Percentiles rank a stretch among this genome's conserved stretches.
phyloP scores from a whole-genome alignment of 148 eudicot genomes.

The Rhododendron henanense region DNA sequence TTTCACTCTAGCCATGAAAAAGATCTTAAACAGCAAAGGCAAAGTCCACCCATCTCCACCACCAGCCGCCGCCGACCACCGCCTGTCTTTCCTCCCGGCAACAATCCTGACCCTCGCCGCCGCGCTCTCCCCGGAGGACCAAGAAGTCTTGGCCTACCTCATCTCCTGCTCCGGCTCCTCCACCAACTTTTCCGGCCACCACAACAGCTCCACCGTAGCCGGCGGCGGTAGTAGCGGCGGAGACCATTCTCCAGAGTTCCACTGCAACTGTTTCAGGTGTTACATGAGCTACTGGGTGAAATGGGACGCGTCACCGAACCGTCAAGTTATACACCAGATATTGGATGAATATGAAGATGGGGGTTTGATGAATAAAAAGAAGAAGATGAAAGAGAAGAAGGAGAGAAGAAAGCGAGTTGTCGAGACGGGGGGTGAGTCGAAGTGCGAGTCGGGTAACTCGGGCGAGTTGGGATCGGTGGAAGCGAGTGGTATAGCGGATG shows the following conservation, averaged over 20 bases:
- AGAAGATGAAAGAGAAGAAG: slow-evolving; percentile 13
- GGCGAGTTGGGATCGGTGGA: slow-evolving; percentile 17
- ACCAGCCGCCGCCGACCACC: slow-evolving; percentile 10
- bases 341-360: slow-evolving; percentile 35
- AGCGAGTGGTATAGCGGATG: background rate
- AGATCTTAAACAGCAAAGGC: slow-evolving; percentile 19
- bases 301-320: slow-evolving; percentile 30
- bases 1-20: slow-evolving; percentile 14
- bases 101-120: slow-evolving; percentile 18
- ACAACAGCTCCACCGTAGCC: background rate
- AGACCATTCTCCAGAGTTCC: slow-evolving; percentile 14
- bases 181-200: slow-evolving; percentile 6
- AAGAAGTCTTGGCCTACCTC: slow-evolving; percentile 30
- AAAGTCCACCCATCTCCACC: slow-evolving; percentile 31
- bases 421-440: background rate
- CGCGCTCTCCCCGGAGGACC: slow-evolving; percentile 21
- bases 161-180: slow-evolving; percentile 20
- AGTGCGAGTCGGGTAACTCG: slow-evolving; percentile 9
- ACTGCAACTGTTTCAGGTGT: slow-evolving; percentile 29
- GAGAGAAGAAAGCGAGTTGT: background rate
- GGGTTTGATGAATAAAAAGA: slow-evolving; percentile 18
- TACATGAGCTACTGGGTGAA: slow-evolving; percentile 33
- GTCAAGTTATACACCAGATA: slow-evolving; percentile 27
- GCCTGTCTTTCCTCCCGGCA: slow-evolving; percentile 21
- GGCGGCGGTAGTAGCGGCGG: slow-evolving; percentile 3